These are phyloP conservation scores for Pythium dissimile DNA, from an alignment of 352 stramenopile species.

Conservation along the genomic window DNA sequence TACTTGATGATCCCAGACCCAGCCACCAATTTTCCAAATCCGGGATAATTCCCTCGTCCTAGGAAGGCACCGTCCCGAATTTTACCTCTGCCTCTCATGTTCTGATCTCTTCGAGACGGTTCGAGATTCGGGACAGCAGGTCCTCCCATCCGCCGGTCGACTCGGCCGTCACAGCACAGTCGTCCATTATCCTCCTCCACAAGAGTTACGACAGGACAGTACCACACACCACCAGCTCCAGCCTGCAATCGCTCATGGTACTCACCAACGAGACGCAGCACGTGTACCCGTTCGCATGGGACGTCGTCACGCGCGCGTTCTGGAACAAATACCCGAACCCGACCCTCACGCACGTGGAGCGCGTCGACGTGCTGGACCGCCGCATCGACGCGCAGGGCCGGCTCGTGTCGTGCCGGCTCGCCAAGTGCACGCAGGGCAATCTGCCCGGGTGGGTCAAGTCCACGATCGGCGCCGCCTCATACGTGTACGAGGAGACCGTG, in stretches of 20 bases:
- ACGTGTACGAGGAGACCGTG: conserved; percentile 80
- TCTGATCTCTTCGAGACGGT: conserved; percentile 12
- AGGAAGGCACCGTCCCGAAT: neutral
- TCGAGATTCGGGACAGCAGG: conserved; percentile 8
- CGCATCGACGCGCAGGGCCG: conserved; percentile 60
- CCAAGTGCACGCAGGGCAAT: conserved; percentile 77
- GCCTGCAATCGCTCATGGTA: conserved; percentile 40
- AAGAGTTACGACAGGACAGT: too few species aligned
- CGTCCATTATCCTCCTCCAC: too few species aligned
- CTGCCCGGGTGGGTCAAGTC: conserved; percentile 72
- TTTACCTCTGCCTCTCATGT: neutral
- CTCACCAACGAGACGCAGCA: conserved; percentile 70
- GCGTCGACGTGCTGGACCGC: conserved; percentile 78
- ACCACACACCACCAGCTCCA: too few species aligned
- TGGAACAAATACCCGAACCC: conserved; percentile 90
- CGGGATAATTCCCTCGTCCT: conserved; percentile 9
- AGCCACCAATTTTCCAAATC: neutral
- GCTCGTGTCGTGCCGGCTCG: conserved; percentile 61
- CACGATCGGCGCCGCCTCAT: conserved; percentile 58
- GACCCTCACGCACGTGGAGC: conserved; percentile 73
- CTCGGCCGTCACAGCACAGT: too few species aligned
- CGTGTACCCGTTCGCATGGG: conserved; percentile 80
- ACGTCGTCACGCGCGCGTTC: conserved; percentile 82
- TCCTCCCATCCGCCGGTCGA: too few species aligned
- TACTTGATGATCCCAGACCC: conserved; percentile 18